phyloP scores from a whole-genome alignment of 1,139 yeast genomes.

The Protomyces arabidopsidicola region DNA sequence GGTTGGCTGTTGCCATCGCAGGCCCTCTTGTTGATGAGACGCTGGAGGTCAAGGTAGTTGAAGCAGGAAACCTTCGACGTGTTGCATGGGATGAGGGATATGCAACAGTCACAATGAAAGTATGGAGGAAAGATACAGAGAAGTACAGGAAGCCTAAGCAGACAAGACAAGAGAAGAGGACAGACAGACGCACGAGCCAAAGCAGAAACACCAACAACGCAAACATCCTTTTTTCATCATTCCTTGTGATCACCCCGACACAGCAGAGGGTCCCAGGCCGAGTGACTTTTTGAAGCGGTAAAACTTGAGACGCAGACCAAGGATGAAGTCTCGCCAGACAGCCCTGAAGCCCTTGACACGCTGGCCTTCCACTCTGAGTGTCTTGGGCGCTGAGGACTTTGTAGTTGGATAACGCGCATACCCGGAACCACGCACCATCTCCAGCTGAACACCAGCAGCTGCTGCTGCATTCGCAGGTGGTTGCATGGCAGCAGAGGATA shows the following conservation, averaged over 20 bases:
- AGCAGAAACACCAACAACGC: not conserved
- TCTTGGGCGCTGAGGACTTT: slow-evolving; percentile 8
- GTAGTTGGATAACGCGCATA: slow-evolving; percentile 26
- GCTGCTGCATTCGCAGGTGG: not conserved
- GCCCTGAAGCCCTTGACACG: slow-evolving; percentile 26
- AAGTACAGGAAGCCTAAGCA: not conserved
- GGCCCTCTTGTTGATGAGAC: too few species aligned
- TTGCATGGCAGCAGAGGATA: not conserved
- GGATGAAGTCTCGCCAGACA: slow-evolving; percentile 26
- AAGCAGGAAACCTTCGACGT: too few species aligned
- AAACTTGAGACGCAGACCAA: slow-evolving; percentile 14
- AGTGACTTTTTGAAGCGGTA: slow-evolving; percentile 12
- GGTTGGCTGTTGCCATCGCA: too few species aligned
- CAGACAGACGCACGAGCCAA: not conserved
- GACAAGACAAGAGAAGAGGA: not conserved
- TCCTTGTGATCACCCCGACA: not conserved
- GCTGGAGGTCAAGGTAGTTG: too few species aligned
- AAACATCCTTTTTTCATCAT: not conserved
- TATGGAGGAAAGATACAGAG: not conserved
- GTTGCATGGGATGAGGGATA: not conserved
- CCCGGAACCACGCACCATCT: slow-evolving; percentile 14
- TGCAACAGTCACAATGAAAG: not conserved
- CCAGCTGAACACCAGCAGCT: slow-evolving; percentile 5
- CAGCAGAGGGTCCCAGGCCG: not conserved
- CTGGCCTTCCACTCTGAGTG: slow-evolving; percentile 16